Evolutionary conservation across 2,329 filamentous ascomycete species (phyloP), one percentile per base, ranked within the genome.

Genomic region (Aspergillus novofumigatus): DNA sequence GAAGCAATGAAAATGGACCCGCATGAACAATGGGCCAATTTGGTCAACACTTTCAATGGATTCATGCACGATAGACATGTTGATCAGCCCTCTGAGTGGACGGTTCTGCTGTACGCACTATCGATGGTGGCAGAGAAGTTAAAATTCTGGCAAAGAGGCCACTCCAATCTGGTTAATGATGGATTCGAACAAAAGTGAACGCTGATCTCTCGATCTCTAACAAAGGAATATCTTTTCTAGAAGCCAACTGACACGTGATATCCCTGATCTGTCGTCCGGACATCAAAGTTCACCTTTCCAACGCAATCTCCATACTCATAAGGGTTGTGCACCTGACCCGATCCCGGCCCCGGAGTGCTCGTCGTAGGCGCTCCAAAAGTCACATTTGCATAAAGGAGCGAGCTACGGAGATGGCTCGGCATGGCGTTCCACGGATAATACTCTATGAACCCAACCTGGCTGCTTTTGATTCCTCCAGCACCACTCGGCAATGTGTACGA

Each of bases 271-370:
- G 53, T 59, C 49, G 56, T 38, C 50, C 45, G 25, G 2, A 62
- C 53, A 42, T 60, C 49, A 41, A 68, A 70, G 8, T 49, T 52
- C 21, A 59, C 66, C 55, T 66, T 42, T 20, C 63, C 66, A 52
- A 59, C 62, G 59, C 68, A 70, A 53, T 69, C 67, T 8, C 68
- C 68, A 53, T 68, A 69, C 53, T 66, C 64, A 59, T 69, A 69
- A 10, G 67, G 63, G 54, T 63, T 57, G 1, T 23, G 29, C 42
- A 68, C 6, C 14, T 17, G 32, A 7, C 32, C 32, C 32, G 6
- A 20, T 25, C 21, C 49, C 5, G 51, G 59, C 6, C 59, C 62
- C 10, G 49, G 25, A 20, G 62, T 60, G 48, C 49, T 61, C 8
- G 56, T 54, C 4, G 32, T 51, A 4, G 67, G 67, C n/a, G 53